Conservation (phyloP, 345 rosid genomes). For the Acer yangbiense region DNA sequence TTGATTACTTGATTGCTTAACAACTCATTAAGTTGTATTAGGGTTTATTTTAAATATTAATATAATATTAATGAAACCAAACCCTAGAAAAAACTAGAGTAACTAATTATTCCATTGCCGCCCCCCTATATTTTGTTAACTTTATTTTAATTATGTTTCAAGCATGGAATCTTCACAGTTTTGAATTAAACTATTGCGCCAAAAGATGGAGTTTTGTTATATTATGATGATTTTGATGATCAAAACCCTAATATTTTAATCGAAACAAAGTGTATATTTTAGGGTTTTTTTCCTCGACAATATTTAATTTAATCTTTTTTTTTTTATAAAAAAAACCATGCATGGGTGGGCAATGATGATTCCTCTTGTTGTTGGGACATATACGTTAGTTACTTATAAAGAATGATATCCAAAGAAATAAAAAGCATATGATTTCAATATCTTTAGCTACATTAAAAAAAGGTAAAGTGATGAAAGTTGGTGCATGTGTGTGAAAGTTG, state of each 20-base stretch:
- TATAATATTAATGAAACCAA: neutral
- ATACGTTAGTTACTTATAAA: neutral
- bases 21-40: neutral
- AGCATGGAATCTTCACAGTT: slow-evolving; percentile 9
- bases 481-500: neutral
- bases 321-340: neutral
- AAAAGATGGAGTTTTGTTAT: neutral
- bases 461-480: neutral
- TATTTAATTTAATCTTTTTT: neutral
- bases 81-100: slow-evolving; percentile 6
- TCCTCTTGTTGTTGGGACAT: neutral
- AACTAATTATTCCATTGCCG: slow-evolving; percentile 7
- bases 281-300: neutral
- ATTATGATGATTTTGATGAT: neutral
- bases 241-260: slow-evolving; percentile 1
- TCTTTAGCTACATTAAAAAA: neutral
- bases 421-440: neutral
- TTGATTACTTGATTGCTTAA: neutral
- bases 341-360: neutral
- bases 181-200: neutral
- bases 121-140: slow-evolving; percentile 1
- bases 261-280: neutral
- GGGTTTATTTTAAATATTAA: neutral
- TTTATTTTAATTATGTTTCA: slow-evolving; percentile 8
- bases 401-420: neutral